Evolutionary conservation across 2,329 filamentous ascomycete genomes (phyloP).

Genomic region (Cordyceps militaris): DNA sequence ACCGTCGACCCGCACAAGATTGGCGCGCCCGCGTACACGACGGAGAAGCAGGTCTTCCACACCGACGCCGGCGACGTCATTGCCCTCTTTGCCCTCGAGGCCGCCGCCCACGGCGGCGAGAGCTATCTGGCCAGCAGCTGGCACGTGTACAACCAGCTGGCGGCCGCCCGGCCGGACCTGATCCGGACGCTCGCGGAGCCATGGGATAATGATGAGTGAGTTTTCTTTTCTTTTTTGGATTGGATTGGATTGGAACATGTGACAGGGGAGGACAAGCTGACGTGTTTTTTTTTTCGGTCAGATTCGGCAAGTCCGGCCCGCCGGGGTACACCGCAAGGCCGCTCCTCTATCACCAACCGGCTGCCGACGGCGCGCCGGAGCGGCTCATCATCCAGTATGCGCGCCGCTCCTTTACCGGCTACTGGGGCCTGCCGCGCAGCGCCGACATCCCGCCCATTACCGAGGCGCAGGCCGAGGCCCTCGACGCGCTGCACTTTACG

Average conservation of each 20-base stretch:
- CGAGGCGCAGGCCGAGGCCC: conserved; percentile 45
- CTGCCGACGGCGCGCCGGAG: conserved; percentile 38
- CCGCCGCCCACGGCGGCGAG: conserved; percentile 45
- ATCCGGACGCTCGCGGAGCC: conserved; percentile 47
- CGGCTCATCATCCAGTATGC: conserved; percentile 54
- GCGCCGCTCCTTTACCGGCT: conserved; percentile 52
- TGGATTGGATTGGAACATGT: background rate
- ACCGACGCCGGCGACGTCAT: conserved; percentile 55
- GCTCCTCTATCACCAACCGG: conserved; percentile 49
- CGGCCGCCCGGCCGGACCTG: conserved; percentile 49
- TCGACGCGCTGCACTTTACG: conserved; percentile 44
- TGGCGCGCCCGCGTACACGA: conserved; percentile 51
- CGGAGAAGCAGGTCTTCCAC: conserved; percentile 57
- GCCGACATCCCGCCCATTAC: conserved; percentile 48
- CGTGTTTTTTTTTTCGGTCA: too few species aligned
- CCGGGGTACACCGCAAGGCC: conserved; percentile 40
- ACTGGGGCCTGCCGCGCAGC: conserved; percentile 45
- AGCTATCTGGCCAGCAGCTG: conserved; percentile 52
- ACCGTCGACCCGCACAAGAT: conserved; percentile 32
- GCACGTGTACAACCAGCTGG: conserved; percentile 57
- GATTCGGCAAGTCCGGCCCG: conserved; percentile 42
- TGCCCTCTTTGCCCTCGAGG: conserved; percentile 48
- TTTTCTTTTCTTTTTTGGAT: background rate
- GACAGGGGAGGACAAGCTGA: too few species aligned
- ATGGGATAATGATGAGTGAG: conserved; percentile 40